Percentiles rank a stretch among this genome's conserved stretches.
These are phyloP conservation scores for Diaporthe amygdali DNA, from an alignment of 2,329 filamentous ascomycete species.

Conservation along the genomic window DNA sequence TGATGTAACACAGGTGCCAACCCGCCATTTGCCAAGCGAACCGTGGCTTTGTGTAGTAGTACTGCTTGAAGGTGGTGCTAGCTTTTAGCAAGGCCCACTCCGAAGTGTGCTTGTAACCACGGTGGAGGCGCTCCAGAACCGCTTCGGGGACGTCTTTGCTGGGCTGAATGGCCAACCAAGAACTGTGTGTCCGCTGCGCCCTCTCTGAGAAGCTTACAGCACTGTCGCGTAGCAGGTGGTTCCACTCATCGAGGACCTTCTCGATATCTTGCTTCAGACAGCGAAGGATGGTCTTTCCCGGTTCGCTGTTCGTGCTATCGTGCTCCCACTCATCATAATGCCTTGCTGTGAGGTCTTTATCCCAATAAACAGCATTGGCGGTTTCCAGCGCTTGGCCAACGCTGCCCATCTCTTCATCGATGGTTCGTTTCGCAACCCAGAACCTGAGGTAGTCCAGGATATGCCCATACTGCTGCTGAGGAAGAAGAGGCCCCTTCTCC, in stretches of 20 bases:
- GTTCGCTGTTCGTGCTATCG: constrained; percentile 28
- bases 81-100: constrained; percentile 58
- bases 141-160: constrained; percentile 27
- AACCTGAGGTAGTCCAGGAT: constrained; percentile 70
- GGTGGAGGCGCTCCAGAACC: not conserved
- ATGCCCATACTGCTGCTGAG: constrained; percentile 41
- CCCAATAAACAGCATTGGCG: constrained; percentile 36
- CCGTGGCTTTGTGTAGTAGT: constrained; percentile 29
- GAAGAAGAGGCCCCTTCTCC: constrained; percentile 33
- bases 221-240: constrained; percentile 26
- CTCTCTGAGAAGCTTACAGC: constrained; percentile 28
- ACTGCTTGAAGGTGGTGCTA: constrained; percentile 50
- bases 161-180: constrained; percentile 49
- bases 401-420: constrained; percentile 41
- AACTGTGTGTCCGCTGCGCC: constrained; percentile 42
- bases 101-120: constrained; percentile 32
- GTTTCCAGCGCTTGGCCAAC: constrained; percentile 37
- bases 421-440: constrained; percentile 48
- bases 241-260: constrained; percentile 39
- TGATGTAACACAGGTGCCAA: constrained; percentile 53
- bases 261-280: constrained; percentile 41
- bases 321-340: constrained; percentile 29
- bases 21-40: constrained; percentile 57
- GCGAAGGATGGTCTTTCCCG: constrained; percentile 37
- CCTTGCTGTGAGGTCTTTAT: constrained; percentile 40